phyloP scores from a whole-genome alignment of 371 early-diverging fungal genomes.

The Rhizopus arrhizus region DNA sequence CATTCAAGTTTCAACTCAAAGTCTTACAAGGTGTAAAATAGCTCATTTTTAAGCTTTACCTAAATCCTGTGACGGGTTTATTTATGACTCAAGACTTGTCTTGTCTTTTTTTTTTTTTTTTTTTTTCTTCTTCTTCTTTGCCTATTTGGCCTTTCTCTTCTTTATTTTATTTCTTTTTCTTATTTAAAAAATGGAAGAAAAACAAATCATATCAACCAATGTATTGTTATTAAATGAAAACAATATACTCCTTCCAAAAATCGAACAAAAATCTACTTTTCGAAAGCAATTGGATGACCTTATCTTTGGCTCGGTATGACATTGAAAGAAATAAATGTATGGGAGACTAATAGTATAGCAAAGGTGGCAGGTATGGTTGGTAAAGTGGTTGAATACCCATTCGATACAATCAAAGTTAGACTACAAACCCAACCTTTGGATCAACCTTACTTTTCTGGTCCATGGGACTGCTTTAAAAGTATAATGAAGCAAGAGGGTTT shows the following conservation, averaged over 20 bases:
- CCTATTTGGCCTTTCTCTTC: neutral
- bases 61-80: constrained; percentile 3
- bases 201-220: neutral
- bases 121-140: neutral
- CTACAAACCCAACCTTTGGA: constrained; percentile 86
- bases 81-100: constrained; percentile 8
- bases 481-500: constrained; percentile 76
- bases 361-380: constrained; percentile 87
- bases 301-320: constrained; percentile 36
- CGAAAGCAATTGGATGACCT: constrained; percentile 35
- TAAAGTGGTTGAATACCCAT: constrained; percentile 94
- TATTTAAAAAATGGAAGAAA: neutral
- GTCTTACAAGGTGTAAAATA: no score
- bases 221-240: neutral
- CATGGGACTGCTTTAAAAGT: constrained; percentile 79
- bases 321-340: neutral
- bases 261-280: constrained; percentile 14
- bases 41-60: neutral
- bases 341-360: constrained; percentile 1
- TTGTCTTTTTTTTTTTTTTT: neutral
- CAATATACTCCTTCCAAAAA: neutral
- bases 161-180: constrained; percentile 1
- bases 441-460: constrained; percentile 74
- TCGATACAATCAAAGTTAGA: constrained; percentile 96
- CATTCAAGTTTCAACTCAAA: no score